These are phyloP conservation scores for Cicer arietinum DNA, from an alignment of 306 rosid genomes.

Conservation along the genomic window DNA sequence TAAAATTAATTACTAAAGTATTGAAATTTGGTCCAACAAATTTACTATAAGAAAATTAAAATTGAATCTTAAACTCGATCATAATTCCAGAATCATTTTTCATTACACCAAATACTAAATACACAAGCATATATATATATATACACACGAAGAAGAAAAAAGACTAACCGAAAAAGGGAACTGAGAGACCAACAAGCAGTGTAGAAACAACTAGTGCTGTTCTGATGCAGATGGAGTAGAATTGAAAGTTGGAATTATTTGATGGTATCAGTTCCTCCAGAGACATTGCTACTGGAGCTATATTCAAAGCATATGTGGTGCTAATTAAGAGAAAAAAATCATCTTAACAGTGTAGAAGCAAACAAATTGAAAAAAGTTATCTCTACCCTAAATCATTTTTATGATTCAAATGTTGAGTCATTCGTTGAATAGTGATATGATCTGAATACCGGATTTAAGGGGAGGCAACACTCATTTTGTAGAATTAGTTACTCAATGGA, in stretches of 20 bases:
- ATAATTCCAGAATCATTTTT: slow-evolving; percentile 6
- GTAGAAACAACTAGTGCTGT: slow-evolving; percentile 81
- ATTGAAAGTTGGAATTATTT: slow-evolving; percentile 53
- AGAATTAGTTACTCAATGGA: too few relatives aligned
- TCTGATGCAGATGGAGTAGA: slow-evolving; percentile 68
- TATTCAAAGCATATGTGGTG: slow-evolving; percentile 80
- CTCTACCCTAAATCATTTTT: background rate
- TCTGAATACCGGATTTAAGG: too few relatives aligned
- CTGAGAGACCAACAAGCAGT: slow-evolving; percentile 67
- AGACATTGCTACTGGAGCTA: slow-evolving; percentile 89
- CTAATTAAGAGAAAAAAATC: slow-evolving; percentile 58
- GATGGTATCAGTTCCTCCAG: slow-evolving; percentile 87
- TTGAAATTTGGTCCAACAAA: background rate
- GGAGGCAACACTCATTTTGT: too few relatives aligned
- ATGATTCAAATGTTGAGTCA: background rate
- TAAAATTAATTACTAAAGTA: slow-evolving; percentile 2
- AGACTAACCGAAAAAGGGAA: slow-evolving; percentile 86
- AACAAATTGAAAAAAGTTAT: slow-evolving; percentile 3
- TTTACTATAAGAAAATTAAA: background rate
- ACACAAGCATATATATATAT: background rate
- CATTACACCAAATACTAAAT: background rate
- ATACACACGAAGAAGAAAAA: slow-evolving; percentile 5
- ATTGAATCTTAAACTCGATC: background rate
- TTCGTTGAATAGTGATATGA: too few relatives aligned
- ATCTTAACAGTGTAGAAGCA: slow-evolving; percentile 19